phyloP scores from a whole-genome alignment of 2,329 filamentous ascomycete genomes.

The Bertia moriformis region DNA sequence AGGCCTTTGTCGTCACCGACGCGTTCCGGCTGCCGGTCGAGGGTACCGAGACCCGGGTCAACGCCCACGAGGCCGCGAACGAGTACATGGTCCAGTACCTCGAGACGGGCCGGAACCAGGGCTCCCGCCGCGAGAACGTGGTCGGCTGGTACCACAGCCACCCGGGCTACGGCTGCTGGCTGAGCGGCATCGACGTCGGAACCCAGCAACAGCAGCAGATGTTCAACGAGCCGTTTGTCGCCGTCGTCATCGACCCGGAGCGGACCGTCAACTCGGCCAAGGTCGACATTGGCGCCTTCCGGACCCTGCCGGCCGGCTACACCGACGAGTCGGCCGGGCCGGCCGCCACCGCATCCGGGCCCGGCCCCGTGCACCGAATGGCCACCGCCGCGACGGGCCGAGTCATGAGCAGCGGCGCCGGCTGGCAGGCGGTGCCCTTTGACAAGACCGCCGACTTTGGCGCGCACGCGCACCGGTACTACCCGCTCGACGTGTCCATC shows the following conservation, averaged over 20 bases:
- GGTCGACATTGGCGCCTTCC: constrained; percentile 92
- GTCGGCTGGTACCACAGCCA: constrained; percentile 98
- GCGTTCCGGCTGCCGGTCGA: constrained; percentile 88
- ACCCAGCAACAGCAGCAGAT: constrained; percentile 78
- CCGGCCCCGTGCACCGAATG: constrained; percentile 2
- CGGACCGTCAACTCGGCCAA: constrained; percentile 87
- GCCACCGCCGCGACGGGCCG: constrained; percentile 11
- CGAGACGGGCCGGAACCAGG: constrained; percentile 60
- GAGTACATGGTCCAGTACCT: constrained; percentile 92
- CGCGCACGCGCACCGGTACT: constrained; percentile 80
- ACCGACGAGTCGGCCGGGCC: constrained; percentile 15
- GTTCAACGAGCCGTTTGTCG: constrained; percentile 80
- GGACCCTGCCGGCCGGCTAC: constrained; percentile 61
- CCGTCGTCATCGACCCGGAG: constrained; percentile 91
- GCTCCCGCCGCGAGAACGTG: constrained; percentile 65
- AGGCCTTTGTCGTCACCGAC: constrained; percentile 83
- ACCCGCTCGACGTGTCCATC: constrained; percentile 77
- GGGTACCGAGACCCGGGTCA: constrained; percentile 95
- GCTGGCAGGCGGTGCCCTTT: constrained; percentile 52
- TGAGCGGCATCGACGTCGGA: constrained; percentile 85
- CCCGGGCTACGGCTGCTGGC: constrained; percentile 95
- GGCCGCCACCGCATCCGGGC: constrained; percentile 5
- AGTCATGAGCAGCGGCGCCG: neutral
- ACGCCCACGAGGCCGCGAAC: constrained; percentile 87
- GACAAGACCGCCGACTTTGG: constrained; percentile 92